Conservation (phyloP, 1,284 basidiomycete species). For the Sporisorium exsertum region DNA sequence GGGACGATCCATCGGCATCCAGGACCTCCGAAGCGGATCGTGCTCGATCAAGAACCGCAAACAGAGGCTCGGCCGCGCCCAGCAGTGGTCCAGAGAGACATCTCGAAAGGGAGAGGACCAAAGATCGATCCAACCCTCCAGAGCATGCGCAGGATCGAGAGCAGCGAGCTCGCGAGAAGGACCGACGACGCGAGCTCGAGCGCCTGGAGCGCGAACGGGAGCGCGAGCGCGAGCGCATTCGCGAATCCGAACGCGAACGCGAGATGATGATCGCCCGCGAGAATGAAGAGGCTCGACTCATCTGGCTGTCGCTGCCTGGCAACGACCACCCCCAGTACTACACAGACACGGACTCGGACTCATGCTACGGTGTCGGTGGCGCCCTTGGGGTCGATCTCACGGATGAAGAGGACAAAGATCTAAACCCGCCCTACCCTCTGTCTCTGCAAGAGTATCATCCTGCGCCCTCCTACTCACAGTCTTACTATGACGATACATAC, state of each 20-base stretch:
- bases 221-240: conserved; percentile 49
- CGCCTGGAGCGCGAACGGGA: conserved; percentile 41
- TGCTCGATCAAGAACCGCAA: conserved; percentile 11
- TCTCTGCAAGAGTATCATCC: conserved; percentile 43
- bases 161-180: conserved; percentile 45
- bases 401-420: conserved; percentile 51
- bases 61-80: conserved; percentile 22
- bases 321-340: conserved; percentile 63
- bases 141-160: conserved; percentile 49
- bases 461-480: conserved; percentile 34
- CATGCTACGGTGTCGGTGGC: conserved; percentile 46
- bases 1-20: conserved; percentile 10
- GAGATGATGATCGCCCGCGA: conserved; percentile 54
- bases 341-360: conserved; percentile 59
- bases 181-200: conserved; percentile 47
- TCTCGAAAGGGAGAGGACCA: conserved; percentile 27
- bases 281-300: conserved; percentile 52
- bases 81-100: conserved; percentile 26
- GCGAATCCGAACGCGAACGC: conserved; percentile 45
- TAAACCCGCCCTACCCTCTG: conserved; percentile 42
- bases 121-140: conserved; percentile 28
- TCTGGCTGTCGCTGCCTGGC: conserved; percentile 58
- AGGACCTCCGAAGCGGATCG: conserved; percentile 14
- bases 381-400: conserved; percentile 40
- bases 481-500: conserved; percentile 24